Percentiles rank a stretch among this genome's conserved stretches.
phyloP scores from a whole-genome alignment of 345 rosid species.

The Salix suchowensis region DNA sequence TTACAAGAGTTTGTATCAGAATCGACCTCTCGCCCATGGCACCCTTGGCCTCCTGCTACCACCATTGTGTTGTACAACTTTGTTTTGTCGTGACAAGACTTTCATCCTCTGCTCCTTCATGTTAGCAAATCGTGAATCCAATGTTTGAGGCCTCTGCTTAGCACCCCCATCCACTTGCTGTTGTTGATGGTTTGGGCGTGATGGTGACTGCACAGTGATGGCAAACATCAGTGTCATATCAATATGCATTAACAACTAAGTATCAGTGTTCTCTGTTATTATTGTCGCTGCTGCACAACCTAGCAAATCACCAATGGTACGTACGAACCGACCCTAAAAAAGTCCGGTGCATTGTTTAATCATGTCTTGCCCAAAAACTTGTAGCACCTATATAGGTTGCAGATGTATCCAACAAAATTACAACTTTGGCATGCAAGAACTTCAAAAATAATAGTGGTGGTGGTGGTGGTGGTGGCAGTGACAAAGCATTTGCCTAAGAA shows the following conservation, averaged over 20 bases:
- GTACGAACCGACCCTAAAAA: not conserved
- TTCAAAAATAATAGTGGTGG: not conserved
- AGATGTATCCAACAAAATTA: not conserved
- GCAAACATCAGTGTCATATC: not conserved
- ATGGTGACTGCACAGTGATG: conserved; percentile 6
- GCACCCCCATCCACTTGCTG: conserved; percentile 28
- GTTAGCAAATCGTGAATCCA: conserved; percentile 77
- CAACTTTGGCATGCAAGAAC: not conserved
- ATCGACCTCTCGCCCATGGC: conserved; percentile 62
- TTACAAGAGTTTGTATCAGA: conserved; percentile 18
- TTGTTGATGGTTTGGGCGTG: conserved; percentile 21
- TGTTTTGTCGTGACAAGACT: conserved; percentile 30
- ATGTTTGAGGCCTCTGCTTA: conserved; percentile 61
- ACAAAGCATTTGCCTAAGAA: not conserved
- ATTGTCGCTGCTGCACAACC: not conserved
- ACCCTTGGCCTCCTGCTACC: conserved; percentile 29
- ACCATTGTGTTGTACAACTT: conserved; percentile 23
- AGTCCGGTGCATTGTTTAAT: not conserved
- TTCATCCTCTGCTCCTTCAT: conserved; percentile 77
- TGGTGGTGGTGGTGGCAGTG: too few relatives aligned
- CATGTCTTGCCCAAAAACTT: not conserved
- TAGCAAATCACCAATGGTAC: not conserved
- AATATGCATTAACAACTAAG: not conserved
- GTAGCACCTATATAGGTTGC: not conserved
- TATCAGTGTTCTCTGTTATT: not conserved